Evolutionary conservation across 768 basidiomycete genomes (phyloP).

Genomic region (Infundibulicybe gibba): DNA sequence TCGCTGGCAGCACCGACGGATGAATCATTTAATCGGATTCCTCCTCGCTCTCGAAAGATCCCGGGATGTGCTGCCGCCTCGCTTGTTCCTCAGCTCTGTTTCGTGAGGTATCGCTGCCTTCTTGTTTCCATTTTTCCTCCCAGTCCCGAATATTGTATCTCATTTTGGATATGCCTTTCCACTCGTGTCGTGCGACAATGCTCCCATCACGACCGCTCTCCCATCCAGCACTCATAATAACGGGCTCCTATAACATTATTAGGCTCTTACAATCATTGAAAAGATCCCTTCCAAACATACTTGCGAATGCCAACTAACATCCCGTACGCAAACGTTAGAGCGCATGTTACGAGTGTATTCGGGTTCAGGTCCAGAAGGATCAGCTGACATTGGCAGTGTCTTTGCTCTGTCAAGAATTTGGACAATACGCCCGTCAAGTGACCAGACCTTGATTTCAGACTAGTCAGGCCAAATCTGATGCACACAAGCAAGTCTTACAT

Average conservation of each 20-base stretch:
- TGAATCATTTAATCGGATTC: conserved; percentile 7
- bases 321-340: conserved; percentile 66
- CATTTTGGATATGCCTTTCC: conserved; percentile 87
- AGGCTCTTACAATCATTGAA: background rate
- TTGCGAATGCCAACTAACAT: conserved; percentile 93
- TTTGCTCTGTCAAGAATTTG: conserved; percentile 80
- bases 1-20: too few species aligned
- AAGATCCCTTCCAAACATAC: conserved; percentile 29
- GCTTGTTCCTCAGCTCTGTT: conserved; percentile 11
- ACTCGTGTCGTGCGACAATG: conserved; percentile 88
- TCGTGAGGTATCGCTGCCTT: conserved; percentile 14
- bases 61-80: conserved; percentile 11
- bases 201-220: conserved; percentile 62
- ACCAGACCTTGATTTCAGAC: conserved; percentile 74
- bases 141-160: conserved; percentile 67
- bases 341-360: conserved; percentile 22
- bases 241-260: conserved; percentile 59
- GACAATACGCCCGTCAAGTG: conserved; percentile 83
- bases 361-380: conserved; percentile 65
- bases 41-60: conserved; percentile 13
- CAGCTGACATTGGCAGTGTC: conserved; percentile 64
- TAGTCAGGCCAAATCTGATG: conserved; percentile 2
- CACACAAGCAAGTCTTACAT: conserved; percentile 43
- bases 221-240: conserved; percentile 93
- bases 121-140: conserved; percentile 47